Evolutionary conservation across 169 alveolate species (phyloP).

Genomic region (Plasmodium blacklocki): DNA sequence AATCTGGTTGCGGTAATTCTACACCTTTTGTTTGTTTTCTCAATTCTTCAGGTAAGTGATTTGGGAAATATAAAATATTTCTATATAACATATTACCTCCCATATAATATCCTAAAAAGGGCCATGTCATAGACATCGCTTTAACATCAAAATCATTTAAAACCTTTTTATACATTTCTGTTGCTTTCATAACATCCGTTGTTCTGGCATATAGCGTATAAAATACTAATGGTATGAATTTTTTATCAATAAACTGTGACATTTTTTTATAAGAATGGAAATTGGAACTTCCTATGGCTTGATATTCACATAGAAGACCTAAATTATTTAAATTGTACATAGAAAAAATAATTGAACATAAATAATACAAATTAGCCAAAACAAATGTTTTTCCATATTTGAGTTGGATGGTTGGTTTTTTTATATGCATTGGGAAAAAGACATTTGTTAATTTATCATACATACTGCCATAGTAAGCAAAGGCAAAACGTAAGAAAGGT

Average conservation of each 20-base stretch:
- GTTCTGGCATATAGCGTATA: not conserved
- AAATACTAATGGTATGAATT: conserved; percentile 18
- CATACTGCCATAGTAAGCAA: conserved; percentile 46
- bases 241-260: conserved; percentile 39
- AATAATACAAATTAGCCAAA: conserved; percentile 47
- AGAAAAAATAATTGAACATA: conserved; percentile 23
- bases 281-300: conserved; percentile 37
- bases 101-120: not conserved
- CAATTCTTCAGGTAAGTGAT: conserved; percentile 22
- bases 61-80: conserved; percentile 29
- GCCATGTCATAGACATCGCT: not conserved
- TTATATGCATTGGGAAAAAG: conserved; percentile 54
- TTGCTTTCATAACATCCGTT: not conserved
- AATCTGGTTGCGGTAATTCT: not conserved
- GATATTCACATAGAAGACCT: conserved; percentile 51
- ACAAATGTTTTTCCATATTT: conserved; percentile 68
- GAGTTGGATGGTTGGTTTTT: conserved; percentile 38
- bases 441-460: conserved; percentile 30
- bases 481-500: conserved; percentile 28
- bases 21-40: conserved; percentile 25
- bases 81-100: conserved; percentile 18
- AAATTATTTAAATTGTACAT: conserved; percentile 37
- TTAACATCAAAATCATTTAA: not conserved
- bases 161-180: not conserved
- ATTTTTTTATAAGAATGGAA: conserved; percentile 19